phyloP scores from a whole-genome alignment of 371 early-diverging fungal species.

The Mortierella sp. region DNA sequence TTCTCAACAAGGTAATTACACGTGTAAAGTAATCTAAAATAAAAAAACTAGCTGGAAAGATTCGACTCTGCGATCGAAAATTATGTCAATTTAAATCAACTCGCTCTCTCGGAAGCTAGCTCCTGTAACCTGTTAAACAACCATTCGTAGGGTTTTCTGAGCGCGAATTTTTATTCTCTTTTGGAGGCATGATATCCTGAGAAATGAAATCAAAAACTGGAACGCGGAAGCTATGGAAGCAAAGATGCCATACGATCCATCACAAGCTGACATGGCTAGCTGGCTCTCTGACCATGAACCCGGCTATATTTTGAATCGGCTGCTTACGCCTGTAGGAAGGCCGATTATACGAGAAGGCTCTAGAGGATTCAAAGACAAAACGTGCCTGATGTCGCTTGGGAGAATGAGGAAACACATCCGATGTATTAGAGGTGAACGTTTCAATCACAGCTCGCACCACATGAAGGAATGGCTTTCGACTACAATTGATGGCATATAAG shows the following conservation, averaged over 20 bases:
- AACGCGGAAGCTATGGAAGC: not conserved
- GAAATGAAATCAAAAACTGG: not conserved
- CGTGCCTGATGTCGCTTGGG: not conserved
- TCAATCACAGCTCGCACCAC: slow-evolving; percentile 4
- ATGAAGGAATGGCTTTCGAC: slow-evolving; percentile 12
- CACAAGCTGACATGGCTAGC: not conserved
- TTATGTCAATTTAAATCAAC: too few relatives aligned
- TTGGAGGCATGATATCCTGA: not conserved
- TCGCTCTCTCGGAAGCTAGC: too few relatives aligned
- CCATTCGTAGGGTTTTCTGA: too few relatives aligned
- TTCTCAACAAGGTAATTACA: not conserved
- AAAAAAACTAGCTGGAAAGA: too few relatives aligned
- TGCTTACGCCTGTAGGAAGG: not conserved
- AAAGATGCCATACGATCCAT: not conserved
- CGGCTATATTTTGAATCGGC: not conserved
- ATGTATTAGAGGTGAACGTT: not conserved
- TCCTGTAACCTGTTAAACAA: too few relatives aligned
- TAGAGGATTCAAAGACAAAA: not conserved
- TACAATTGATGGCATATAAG: slow-evolving; percentile 22
- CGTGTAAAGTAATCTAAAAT: too few relatives aligned
- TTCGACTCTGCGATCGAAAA: too few relatives aligned
- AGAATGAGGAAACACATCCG: not conserved
- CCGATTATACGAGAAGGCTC: not conserved
- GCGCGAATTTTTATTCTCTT: not conserved
- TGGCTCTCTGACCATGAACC: not conserved